Percentiles rank a stretch among this genome's conserved stretches.
Evolutionary conservation across 805 yeast genomes (phyloP).

Genomic region (Candida sanyiensis): DNA sequence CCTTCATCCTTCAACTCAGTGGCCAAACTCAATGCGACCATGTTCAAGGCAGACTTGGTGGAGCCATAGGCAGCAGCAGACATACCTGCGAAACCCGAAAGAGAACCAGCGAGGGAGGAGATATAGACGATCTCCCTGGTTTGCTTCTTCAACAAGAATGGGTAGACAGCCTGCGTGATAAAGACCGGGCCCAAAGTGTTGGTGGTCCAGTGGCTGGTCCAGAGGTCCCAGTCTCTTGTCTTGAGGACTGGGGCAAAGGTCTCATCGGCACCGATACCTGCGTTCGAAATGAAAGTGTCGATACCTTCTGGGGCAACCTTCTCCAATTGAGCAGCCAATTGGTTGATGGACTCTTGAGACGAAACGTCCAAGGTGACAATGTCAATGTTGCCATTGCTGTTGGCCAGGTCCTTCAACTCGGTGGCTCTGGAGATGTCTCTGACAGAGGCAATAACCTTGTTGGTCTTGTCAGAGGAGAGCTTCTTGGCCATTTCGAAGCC

Average conservation of each 20-base stretch:
- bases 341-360: constrained; percentile 11
- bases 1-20: constrained; percentile 26
- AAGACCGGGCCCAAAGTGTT: constrained; percentile 13
- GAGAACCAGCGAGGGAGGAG: constrained; percentile 22
- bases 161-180: constrained; percentile 7
- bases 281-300: constrained; percentile 16
- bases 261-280: constrained; percentile 7
- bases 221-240: constrained; percentile 3
- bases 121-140: constrained; percentile 22
- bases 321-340: constrained; percentile 5
- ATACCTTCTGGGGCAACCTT: constrained; percentile 11
- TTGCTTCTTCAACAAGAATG: constrained; percentile 16
- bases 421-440: constrained; percentile 1
- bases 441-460: constrained; percentile 3
- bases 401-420: constrained; percentile 5
- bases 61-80: constrained; percentile 23
- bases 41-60: constrained; percentile 33
- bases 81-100: constrained; percentile 11
- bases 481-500: constrained; percentile 6
- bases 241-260: background rate
- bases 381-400: constrained; percentile 4
- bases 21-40: constrained; percentile 23
- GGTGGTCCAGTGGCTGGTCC: constrained; percentile 3
- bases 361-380: constrained; percentile 11
- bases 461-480: background rate